These are phyloP conservation scores for Bruguiera hainesii DNA, from an alignment of 441 rosid species.

Conservation along the genomic window DNA sequence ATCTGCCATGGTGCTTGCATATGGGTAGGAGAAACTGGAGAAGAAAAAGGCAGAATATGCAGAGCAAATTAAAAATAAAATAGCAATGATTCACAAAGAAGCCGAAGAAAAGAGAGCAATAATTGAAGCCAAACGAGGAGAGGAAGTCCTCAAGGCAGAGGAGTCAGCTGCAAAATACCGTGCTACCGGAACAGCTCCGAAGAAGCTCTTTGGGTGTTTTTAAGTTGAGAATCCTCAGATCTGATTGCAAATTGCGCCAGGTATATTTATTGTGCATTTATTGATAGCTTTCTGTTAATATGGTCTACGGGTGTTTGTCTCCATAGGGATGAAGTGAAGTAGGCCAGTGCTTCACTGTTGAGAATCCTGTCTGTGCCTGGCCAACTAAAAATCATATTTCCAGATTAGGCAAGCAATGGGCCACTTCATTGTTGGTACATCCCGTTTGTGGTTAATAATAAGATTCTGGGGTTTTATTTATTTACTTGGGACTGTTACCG, in stretches of 20 bases:
- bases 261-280: not conserved
- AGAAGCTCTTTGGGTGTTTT: conserved; percentile 46
- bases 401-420: not conserved
- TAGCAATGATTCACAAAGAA: conserved; percentile 67
- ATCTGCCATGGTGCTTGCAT: not conserved
- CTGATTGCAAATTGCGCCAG: conserved; percentile 8
- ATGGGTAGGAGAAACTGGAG: conserved; percentile 65
- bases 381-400: not conserved
- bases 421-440: not conserved
- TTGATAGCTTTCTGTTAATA: conserved; percentile 21
- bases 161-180: conserved; percentile 81
- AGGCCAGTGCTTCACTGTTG: conserved; percentile 17
- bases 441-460: not conserved
- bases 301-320: conserved; percentile 28
- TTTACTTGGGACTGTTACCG: too few relatives aligned
- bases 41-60: conserved; percentile 66
- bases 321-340: conserved; percentile 11
- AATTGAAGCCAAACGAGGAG: conserved; percentile 70
- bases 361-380: too few relatives aligned
- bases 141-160: conserved; percentile 78
- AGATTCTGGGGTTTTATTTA: too few relatives aligned
- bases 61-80: conserved; percentile 77
- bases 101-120: conserved; percentile 83
- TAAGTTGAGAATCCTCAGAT: conserved; percentile 20
- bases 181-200: conserved; percentile 66